Conservation (phyloP, 2,329 filamentous ascomycete genomes). For the Pseudogymnoascus sp. region DNA sequence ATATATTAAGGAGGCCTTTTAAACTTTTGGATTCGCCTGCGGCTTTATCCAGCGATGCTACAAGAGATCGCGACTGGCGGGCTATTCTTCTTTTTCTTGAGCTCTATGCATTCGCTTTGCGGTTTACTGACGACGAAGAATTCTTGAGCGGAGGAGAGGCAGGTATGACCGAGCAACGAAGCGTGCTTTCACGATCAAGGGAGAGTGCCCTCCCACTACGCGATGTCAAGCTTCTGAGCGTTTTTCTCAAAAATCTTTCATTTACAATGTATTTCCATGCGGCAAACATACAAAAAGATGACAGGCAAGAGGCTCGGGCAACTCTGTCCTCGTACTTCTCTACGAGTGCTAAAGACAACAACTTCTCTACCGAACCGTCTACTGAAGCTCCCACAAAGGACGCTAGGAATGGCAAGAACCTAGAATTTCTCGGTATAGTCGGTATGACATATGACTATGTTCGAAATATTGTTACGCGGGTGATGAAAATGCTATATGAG, state of each 20-base stretch:
- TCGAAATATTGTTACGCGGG: slow-evolving; percentile 67
- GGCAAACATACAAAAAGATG: slow-evolving; percentile 49
- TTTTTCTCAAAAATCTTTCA: slow-evolving; percentile 82
- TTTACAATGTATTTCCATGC: slow-evolving; percentile 85
- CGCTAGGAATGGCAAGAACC: neutral
- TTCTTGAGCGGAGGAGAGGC: slow-evolving; percentile 61
- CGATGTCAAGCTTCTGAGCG: slow-evolving; percentile 66
- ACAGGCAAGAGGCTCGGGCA: slow-evolving; percentile 26
- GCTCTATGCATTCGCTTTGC: slow-evolving; percentile 84
- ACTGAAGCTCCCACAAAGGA: neutral
- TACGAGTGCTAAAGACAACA: slow-evolving; percentile 16
- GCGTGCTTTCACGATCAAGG: slow-evolving; percentile 41
- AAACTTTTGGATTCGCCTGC: slow-evolving; percentile 7
- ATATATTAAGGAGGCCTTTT: slow-evolving; percentile 31
- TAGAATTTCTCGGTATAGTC: slow-evolving; percentile 48
- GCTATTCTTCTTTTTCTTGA: slow-evolving; percentile 86
- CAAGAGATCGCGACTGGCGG: slow-evolving; percentile 60
- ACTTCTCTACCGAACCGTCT: neutral
- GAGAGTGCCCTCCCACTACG: slow-evolving; percentile 59
- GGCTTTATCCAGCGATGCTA: slow-evolving; percentile 11
- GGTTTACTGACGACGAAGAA: slow-evolving; percentile 93
- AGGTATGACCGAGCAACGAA: slow-evolving; percentile 29
- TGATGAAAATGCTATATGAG: slow-evolving; percentile 84
- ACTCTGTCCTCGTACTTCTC: slow-evolving; percentile 39
- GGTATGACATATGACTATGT: slow-evolving; percentile 72